Evolutionary conservation across 2,329 filamentous ascomycete species (phyloP), one percentile per base, ranked within the genome.

Genomic region (Zalaria obscura): DNA sequence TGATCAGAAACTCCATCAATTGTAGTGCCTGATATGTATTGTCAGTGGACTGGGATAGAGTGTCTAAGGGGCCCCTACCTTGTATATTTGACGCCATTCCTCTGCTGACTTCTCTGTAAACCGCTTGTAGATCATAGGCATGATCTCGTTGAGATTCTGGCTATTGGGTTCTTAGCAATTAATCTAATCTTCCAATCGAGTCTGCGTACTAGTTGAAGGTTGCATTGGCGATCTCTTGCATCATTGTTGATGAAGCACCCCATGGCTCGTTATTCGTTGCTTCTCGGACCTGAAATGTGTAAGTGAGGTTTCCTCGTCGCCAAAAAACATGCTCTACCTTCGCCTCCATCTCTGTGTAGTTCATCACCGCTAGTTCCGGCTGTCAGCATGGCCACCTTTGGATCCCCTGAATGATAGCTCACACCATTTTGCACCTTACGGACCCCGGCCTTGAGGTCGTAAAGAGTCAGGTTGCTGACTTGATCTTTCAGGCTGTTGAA

Each of bases 1-100:
- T 98, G 66, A 98, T 82, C 28, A 98, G 75, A 57, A 94, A 93
- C 62, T 98, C 89, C 58, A 98, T 80, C 42, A 98, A 73, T 71
- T 96, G 91, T 25, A 98, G 78, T 6, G 72, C 72, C 75, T 78
- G 46, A 25, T 7, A 18, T 38, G 50, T 59, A 36, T 59, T 53
- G 38, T 18, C 3, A 6, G 28, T 26, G 25, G 5, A 5, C 5
- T 3, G 3, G 6, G 5, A 4, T 28, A 18, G 27, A 33, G 38
- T 38, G 18, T 34, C 36, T 18, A 18, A 18, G 18, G 7, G 9
- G 18, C n/a, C 45, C 43, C 55, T 47, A 86, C 82, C 71, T 98
- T 98, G 75, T 98, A 98, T 58, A 98, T 98, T 63, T 98, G 91
- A 51, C 91, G 78, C 91, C 91, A 98, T 66, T 98, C 91, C 61